Evolutionary conservation across 192 early-diverging fungal species (phyloP), one percentile per base, ranked within the genome.

Genomic region (Pilobolus umbonatus): DNA sequence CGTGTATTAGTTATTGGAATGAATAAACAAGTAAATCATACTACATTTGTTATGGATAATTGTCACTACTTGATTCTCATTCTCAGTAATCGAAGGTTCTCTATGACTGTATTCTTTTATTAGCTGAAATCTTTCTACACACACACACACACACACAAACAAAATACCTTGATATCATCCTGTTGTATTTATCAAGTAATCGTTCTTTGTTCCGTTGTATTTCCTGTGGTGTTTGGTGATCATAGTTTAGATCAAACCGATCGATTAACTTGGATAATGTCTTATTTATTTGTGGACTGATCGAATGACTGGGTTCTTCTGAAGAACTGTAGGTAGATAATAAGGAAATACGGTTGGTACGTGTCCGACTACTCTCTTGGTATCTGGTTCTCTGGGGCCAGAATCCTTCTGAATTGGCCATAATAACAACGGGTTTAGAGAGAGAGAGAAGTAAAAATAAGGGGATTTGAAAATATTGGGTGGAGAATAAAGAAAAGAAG

Each of bases 41-140:
- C 68, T 67, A 89, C 87, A 68, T 61, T 80, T 80, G 66, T 83
- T 84, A 63, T 80, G 81, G 50, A 87, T 86, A 15, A 72, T 57
- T 36, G 84, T 80, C 14, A 75, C 79, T 17, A 86, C 64, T 48
- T 81, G 71, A 7, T 75, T 55, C 36, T 81, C 82, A 58, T 88
- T 85, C 10, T 73, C 60, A 2, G 75, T 65, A 14, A 82, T 58
- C 0, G 86, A 60, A 14, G 83, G 74, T 34, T 52, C 47, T 5
- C 9, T 38, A 35, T 65, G 46, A 49, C 63, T 65, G 35, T 10
- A 25, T 28, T 17, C n/a, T n/a, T 48, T 5, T 12, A 2, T 38
- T 38, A 1, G 39, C 19, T 42, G 12, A 42, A 17, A 17, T 40
- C 11, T 36, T 11, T 39, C 22, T 30, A 43, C 21, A 2, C 14